These are phyloP conservation scores for Ogataea parapolymorpha DNA, from an alignment of 805 yeast species.

Conservation along the genomic window DNA sequence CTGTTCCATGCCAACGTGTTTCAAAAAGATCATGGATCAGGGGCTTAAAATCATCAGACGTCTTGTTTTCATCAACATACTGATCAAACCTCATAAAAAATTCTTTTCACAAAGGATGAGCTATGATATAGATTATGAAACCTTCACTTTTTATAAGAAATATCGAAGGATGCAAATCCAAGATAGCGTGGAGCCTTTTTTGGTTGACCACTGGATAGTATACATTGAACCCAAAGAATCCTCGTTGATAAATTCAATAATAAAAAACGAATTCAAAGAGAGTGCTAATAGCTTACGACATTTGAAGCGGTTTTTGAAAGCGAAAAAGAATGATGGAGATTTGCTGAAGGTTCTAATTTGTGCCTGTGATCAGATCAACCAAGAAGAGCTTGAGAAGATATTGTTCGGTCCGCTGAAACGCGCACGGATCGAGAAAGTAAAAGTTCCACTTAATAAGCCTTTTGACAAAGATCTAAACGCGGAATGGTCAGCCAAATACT, in stretches of 20 bases:
- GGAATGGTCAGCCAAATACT: constrained; percentile 62
- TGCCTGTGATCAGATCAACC: constrained; percentile 43
- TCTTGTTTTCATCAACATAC: constrained; percentile 3
- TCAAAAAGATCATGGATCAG: not conserved
- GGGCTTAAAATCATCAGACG: not conserved
- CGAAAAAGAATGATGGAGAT: constrained; percentile 2
- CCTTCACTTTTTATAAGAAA: constrained; percentile 36
- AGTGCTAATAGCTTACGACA: constrained; percentile 36
- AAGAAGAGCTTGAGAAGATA: constrained; percentile 24
- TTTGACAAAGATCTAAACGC: constrained; percentile 61
- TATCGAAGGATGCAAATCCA: constrained; percentile 40
- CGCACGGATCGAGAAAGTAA: constrained; percentile 15
- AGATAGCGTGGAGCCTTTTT: constrained; percentile 25
- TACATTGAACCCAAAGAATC: constrained; percentile 36
- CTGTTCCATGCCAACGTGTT: not conserved
- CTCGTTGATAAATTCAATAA: constrained; percentile 25
- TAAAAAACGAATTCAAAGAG: constrained; percentile 23
- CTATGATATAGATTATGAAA: constrained; percentile 39
- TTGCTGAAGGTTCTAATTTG: constrained; percentile 16
- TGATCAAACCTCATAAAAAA: constrained; percentile 15
- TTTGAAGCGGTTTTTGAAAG: constrained; percentile 51
- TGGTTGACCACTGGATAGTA: constrained; percentile 43
- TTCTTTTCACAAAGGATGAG: constrained; percentile 2
- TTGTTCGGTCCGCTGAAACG: constrained; percentile 22
- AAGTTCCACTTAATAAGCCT: constrained; percentile 65